phyloP scores from a whole-genome alignment of 495 filamentous ascomycete species.

The Hyaloscypha finlandica region DNA sequence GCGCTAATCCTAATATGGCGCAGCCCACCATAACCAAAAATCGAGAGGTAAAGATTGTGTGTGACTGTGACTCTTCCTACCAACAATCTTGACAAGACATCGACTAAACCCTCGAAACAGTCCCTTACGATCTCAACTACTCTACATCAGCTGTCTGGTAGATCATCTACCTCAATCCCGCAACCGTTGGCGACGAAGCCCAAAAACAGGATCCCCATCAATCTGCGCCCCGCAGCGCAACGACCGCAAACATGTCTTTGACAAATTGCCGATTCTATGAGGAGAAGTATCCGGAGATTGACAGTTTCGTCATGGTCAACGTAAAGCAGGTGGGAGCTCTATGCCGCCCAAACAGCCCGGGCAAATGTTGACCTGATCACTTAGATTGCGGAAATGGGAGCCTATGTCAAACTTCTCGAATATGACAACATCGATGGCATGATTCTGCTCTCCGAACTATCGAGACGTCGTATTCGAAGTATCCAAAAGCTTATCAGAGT shows the following conservation, averaged over 20 bases:
- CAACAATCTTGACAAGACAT: background rate
- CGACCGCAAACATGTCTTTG: conserved; percentile 74
- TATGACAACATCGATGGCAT: conserved; percentile 99
- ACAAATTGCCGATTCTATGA: conserved; percentile 99
- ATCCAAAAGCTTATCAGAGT: conserved; percentile 99
- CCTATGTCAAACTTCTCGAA: conserved; percentile 98
- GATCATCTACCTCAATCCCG: background rate
- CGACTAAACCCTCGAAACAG: conserved; percentile 1
- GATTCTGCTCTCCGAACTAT: conserved; percentile 96
- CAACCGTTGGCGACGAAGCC: conserved; percentile 8
- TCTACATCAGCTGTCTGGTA: background rate
- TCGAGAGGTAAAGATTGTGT: conserved; percentile 2
- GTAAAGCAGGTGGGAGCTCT: conserved; percentile 75
- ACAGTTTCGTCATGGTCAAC: conserved; percentile 99
- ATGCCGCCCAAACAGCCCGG: background rate
- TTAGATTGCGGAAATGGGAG: conserved; percentile 98
- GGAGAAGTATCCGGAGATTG: conserved; percentile 97
- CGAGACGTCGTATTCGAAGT: conserved; percentile 92
- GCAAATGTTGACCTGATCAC: conserved; percentile 4
- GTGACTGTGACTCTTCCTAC: conserved; percentile 1
- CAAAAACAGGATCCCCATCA: background rate
- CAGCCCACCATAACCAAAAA: conserved; percentile 13
- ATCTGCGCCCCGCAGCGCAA: conserved; percentile 27
- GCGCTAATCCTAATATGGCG: conserved; percentile 2
- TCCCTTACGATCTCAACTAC: background rate